Conservation (phyloP, 805 yeast species). For the Ogataea angusta region DNA sequence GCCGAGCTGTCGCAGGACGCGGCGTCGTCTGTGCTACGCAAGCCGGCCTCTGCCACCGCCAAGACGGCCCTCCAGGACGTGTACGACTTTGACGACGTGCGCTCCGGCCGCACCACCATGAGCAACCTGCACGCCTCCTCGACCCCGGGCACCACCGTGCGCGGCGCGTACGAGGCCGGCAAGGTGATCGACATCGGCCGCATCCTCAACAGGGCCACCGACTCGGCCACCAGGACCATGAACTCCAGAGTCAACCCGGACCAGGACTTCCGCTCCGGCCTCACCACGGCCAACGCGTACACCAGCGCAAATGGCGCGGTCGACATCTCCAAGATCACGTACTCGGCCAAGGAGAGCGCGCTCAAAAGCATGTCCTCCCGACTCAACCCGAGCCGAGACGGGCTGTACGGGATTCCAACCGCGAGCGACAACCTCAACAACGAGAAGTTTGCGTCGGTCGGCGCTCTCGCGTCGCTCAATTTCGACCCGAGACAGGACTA, state of each 20-base stretch:
- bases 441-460: constrained; percentile 49
- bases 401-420: constrained; percentile 36
- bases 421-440: constrained; percentile 42
- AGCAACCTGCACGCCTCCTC: constrained; percentile 25
- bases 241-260: constrained; percentile 44
- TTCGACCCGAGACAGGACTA: constrained; percentile 36
- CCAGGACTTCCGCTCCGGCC: constrained; percentile 32
- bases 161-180: constrained; percentile 29
- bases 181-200: constrained; percentile 31
- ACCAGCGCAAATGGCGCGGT: constrained; percentile 44
- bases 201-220: constrained; percentile 30
- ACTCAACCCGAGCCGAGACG: constrained; percentile 23
- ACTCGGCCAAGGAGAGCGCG: constrained; percentile 44
- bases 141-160: constrained; percentile 27
- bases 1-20: constrained; percentile 39
- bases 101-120: constrained; percentile 37
- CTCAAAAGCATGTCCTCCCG: constrained; percentile 28
- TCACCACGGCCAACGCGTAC: constrained; percentile 24
- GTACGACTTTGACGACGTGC: constrained; percentile 42
- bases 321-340: constrained; percentile 49
- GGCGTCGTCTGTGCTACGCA: constrained; percentile 40
- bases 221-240: constrained; percentile 44
- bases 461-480: constrained; percentile 55
- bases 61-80: constrained; percentile 38
- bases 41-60: constrained; percentile 29